phyloP scores from a whole-genome alignment of 352 stramenopile genomes.

The Chrysophaeum taylorii region DNA sequence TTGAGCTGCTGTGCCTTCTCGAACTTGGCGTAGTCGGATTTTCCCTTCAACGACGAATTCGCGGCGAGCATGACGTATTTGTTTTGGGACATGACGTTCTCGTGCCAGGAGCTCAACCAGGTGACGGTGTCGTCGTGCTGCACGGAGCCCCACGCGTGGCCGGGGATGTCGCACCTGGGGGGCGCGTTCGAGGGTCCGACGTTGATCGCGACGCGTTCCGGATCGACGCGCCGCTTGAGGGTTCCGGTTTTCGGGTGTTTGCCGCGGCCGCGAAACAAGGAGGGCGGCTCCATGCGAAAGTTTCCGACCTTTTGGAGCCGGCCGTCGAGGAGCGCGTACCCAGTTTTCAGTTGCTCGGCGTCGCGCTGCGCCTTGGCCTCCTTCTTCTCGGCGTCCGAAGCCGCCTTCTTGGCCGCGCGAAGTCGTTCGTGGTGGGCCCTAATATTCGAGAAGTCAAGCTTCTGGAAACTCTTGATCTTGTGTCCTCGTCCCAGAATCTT shows the following conservation, averaged over 20 bases:
- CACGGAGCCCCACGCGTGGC: constrained; percentile 90
- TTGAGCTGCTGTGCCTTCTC: constrained; percentile 95
- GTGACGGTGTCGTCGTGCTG: constrained; percentile 81
- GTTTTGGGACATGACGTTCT: constrained; percentile 94
- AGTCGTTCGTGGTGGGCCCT: constrained; percentile 75
- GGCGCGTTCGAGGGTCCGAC: constrained; percentile 56
- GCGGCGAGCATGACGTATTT: constrained; percentile 99
- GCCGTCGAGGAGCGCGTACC: constrained; percentile 90
- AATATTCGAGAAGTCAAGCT: constrained; percentile 93
- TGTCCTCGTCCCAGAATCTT: constrained; percentile 76
- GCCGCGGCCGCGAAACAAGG: constrained; percentile 91
- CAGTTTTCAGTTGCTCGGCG: constrained; percentile 77
- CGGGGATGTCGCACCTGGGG: constrained; percentile 45
- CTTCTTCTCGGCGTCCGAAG: constrained; percentile 59
- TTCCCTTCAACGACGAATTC: constrained; percentile 96
- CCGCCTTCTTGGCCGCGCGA: constrained; percentile 70
- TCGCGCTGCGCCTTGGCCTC: constrained; percentile 67
- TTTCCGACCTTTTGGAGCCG: constrained; percentile 96
- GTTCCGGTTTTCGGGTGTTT: constrained; percentile 98
- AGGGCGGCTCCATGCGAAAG: constrained; percentile 91
- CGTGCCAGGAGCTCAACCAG: constrained; percentile 74
- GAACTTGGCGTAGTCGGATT: constrained; percentile 97
- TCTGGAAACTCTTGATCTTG: constrained; percentile 86
- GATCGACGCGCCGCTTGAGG: constrained; percentile 87
- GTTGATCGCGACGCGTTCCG: constrained; percentile 95